These are phyloP conservation scores for Pelagomonas calceolata DNA, from an alignment of 108 stramenopile genomes.

Conservation along the genomic window DNA sequence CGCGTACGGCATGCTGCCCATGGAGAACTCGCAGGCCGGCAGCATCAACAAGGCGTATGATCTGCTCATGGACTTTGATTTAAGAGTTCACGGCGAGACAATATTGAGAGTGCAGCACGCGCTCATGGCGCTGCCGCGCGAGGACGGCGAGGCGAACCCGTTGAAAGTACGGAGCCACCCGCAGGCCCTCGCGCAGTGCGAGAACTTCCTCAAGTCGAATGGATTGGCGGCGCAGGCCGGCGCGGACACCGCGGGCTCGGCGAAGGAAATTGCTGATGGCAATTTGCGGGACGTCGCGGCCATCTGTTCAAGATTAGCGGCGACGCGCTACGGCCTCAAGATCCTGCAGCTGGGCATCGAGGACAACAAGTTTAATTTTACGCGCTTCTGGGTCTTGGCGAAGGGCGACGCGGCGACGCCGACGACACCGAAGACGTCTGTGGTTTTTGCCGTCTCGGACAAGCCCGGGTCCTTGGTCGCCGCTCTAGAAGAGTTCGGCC, in stretches of 20 bases:
- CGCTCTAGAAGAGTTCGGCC: slow-evolving; percentile 82
- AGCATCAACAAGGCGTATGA: slow-evolving; percentile 97
- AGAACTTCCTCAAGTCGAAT: slow-evolving; percentile 71
- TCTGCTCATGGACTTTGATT: slow-evolving; percentile 84
- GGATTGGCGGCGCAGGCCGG: slow-evolving; percentile 64
- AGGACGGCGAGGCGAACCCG: not conserved
- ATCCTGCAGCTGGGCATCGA: slow-evolving; percentile 81
- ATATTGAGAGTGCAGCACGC: slow-evolving; percentile 61
- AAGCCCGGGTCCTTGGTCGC: slow-evolving; percentile 85
- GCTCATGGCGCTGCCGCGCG: slow-evolving; percentile 54
- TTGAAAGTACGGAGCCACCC: slow-evolving; percentile 51
- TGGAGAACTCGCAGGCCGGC: slow-evolving; percentile 93
- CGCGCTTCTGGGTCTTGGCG: slow-evolving; percentile 81
- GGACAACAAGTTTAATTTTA: slow-evolving; percentile 94
- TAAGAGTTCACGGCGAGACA: slow-evolving; percentile 15
- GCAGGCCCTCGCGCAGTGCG: slow-evolving; percentile 95
- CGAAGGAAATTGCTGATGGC: slow-evolving; percentile 80
- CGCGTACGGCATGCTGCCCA: slow-evolving; percentile 84
- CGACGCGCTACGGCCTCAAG: slow-evolving; percentile 69
- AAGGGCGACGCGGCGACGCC: slow-evolving; percentile 55
- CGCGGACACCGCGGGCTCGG: slow-evolving; percentile 92
- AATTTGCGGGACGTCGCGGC: slow-evolving; percentile 3
- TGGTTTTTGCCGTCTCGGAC: slow-evolving; percentile 88
- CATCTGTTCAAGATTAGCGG: slow-evolving; percentile 67
- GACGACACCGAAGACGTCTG: slow-evolving; percentile 66